These are phyloP conservation scores for Clohesyomyces aquaticus DNA, from an alignment of 495 filamentous ascomycete genomes.

Conservation along the genomic window DNA sequence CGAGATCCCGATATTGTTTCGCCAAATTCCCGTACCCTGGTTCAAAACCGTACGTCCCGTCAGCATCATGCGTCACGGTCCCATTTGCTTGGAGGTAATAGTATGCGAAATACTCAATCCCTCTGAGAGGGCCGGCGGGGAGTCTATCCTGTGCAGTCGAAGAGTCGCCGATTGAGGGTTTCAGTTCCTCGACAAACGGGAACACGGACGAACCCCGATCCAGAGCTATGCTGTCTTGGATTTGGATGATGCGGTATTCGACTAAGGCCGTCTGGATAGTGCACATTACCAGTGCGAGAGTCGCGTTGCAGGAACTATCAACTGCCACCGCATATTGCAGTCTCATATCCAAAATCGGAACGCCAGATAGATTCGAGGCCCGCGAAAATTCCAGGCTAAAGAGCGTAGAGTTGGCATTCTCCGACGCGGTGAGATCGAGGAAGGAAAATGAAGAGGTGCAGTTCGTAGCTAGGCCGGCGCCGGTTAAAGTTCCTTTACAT, in stretches of 20 bases:
- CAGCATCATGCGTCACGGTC: neutral
- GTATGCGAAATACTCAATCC: neutral
- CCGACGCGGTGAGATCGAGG: neutral
- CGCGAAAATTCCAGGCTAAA: neutral
- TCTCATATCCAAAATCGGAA: neutral
- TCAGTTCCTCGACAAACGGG: neutral
- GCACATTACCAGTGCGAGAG: neutral
- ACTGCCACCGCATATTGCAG: neutral
- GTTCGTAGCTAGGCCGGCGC: neutral
- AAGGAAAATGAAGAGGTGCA: neutral
- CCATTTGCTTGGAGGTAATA: neutral
- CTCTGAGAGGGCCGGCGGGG: neutral
- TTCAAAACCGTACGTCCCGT: neutral
- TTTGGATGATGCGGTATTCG: neutral
- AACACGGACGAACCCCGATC: neutral
- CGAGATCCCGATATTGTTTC: neutral
- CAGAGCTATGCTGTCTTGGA: neutral
- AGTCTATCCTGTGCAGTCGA: neutral
- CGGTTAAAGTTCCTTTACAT: neutral
- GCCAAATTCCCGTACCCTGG: neutral
- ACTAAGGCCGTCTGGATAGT: neutral
- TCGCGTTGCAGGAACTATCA: neutral
- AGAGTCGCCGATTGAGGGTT: neutral
- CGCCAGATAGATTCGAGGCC: neutral
- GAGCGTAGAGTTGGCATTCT: neutral